Evolutionary conservation across 2,329 filamentous ascomycete genomes (phyloP).

Genomic region (Neofusicoccum sp.): DNA sequence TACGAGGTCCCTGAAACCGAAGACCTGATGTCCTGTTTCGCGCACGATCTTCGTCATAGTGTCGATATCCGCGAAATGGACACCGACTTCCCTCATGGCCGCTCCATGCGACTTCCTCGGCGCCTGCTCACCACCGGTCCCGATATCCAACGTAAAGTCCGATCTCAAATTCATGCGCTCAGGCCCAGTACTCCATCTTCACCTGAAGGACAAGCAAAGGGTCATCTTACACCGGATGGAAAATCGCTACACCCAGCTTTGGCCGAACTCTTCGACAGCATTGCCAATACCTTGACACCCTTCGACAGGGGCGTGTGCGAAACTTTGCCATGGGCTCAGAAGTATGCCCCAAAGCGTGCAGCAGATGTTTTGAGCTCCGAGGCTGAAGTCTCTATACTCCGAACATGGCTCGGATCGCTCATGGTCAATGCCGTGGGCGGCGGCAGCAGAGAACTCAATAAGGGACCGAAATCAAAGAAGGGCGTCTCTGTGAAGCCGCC

Average conservation of each 20-base stretch:
- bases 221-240: background rate
- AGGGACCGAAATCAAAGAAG: conserved; percentile 1
- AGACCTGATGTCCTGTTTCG: conserved; percentile 23
- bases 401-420: conserved; percentile 76
- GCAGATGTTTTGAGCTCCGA: conserved; percentile 73
- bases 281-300: conserved; percentile 66
- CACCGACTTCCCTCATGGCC: background rate
- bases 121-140: conserved; percentile 36
- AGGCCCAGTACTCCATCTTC: background rate
- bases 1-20: conserved; percentile 29
- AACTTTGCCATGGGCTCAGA: conserved; percentile 70
- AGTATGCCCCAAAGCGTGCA: conserved; percentile 73
- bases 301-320: conserved; percentile 82
- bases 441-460: conserved; percentile 42
- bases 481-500: conserved; percentile 28
- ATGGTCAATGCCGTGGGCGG: conserved; percentile 75
- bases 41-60: background rate
- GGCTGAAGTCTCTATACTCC: conserved; percentile 67
- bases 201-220: background rate
- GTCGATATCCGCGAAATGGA: background rate
- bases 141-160: conserved; percentile 42
- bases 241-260: conserved; percentile 56
- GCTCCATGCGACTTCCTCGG: conserved; percentile 22
- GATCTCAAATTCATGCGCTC: conserved; percentile 20
- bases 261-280: conserved; percentile 55